A percentile compares a stretch with the other conserved stretches of the same genome.
These are phyloP conservation scores for Austroboletus eburneus DNA, from an alignment of 768 basidiomycete genomes.

Conservation along the genomic window DNA sequence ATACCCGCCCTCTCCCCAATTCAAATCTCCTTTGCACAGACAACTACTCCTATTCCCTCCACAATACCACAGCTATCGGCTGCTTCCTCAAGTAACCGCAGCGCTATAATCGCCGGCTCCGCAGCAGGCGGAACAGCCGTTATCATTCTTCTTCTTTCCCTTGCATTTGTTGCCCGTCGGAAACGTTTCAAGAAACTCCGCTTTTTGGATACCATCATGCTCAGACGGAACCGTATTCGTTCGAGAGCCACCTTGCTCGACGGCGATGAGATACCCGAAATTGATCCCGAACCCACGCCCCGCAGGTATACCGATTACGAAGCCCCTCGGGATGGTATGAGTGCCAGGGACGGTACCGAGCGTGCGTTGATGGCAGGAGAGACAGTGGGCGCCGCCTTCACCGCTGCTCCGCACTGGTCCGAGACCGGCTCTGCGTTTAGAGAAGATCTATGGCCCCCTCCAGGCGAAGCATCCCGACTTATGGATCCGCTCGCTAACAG, in stretches of 20 bases:
- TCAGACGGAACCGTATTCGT: constrained; percentile 17
- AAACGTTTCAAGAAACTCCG: constrained; percentile 33
- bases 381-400: neutral
- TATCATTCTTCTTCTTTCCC: constrained; percentile 33
- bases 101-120: constrained; percentile 40
- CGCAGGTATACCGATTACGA: constrained; percentile 18
- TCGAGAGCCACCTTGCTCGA: constrained; percentile 22
- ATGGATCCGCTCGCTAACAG: constrained; percentile 13
- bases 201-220: constrained; percentile 27
- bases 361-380: neutral
- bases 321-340: constrained; percentile 21
- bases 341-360: neutral
- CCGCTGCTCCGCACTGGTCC: constrained; percentile 13
- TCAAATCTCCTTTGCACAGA: constrained; percentile 6
- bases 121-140: constrained; percentile 37
- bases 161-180: constrained; percentile 36
- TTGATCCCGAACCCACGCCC: constrained; percentile 4
- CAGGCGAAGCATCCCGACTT: constrained; percentile 25
- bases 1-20: neutral
- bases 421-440: constrained; percentile 46
- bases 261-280: constrained; percentile 17
- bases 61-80: constrained; percentile 11
- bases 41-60: constrained; percentile 11
- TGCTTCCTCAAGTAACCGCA: constrained; percentile 22
- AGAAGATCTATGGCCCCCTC: constrained; percentile 45